Evolutionary conservation across 1,284 basidiomycete genomes (phyloP).

Genomic region (Retiboletus flavoniger): DNA sequence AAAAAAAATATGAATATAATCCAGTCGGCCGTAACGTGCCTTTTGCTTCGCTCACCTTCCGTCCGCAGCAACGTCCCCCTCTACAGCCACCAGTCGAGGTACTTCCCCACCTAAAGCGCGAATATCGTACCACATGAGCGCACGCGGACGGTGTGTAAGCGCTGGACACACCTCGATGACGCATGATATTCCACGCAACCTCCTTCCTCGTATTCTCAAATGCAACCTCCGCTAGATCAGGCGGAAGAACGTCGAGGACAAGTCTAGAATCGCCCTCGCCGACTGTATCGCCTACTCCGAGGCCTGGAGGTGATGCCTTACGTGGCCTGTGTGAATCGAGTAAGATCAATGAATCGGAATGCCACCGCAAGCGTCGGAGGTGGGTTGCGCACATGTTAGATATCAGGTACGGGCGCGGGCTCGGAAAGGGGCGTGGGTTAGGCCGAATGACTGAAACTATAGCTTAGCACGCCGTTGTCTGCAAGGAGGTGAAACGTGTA

Average conservation of each 20-base stretch:
- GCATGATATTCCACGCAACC: conserved; percentile 69
- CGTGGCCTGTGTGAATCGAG: conserved; percentile 21
- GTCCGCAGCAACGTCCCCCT: conserved; percentile 59
- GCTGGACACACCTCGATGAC: conserved; percentile 55
- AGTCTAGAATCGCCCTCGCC: conserved; percentile 68
- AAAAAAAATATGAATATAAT: conserved; percentile 5
- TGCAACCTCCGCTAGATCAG: conserved; percentile 49
- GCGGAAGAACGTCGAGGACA: conserved; percentile 52
- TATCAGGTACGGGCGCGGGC: not conserved
- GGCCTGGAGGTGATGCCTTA: conserved; percentile 19
- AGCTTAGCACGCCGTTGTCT: conserved; percentile 4
- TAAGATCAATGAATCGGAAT: conserved; percentile 3
- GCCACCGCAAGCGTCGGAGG: not conserved
- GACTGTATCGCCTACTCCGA: conserved; percentile 43
- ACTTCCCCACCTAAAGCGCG: conserved; percentile 63
- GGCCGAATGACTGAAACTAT: conserved; percentile 5
- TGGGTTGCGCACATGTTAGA: conserved; percentile 19
- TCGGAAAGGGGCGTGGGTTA: conserved; percentile 3
- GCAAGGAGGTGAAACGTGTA: conserved; percentile 6
- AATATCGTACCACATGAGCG: conserved; percentile 13
- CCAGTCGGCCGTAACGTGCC: conserved; percentile 5
- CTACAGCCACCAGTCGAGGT: conserved; percentile 68
- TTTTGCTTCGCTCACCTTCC: conserved; percentile 48
- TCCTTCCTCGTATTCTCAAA: conserved; percentile 60
- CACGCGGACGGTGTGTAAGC: not conserved